Evolutionary conservation across 768 basidiomycete species (phyloP), one percentile per base, ranked within the genome.

Genomic region (Pulveroboletus sp.): DNA sequence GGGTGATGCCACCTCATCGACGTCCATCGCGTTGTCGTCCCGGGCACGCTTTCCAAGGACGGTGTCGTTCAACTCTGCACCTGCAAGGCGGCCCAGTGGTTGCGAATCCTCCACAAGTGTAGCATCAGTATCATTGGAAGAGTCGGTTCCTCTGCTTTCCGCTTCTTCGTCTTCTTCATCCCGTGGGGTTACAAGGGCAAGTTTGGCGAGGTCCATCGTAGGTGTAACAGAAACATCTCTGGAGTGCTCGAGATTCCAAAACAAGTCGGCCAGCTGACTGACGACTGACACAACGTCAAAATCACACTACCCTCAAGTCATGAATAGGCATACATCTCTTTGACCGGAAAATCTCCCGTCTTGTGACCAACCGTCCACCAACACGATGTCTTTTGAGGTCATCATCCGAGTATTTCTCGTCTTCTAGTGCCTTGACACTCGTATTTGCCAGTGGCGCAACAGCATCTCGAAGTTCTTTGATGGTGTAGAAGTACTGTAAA

Each of bases 401-500:
- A 51, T 90, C 89, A 45, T 93, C 89, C 5, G 83, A 80, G 46
- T 86, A 69, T 53, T 87, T 89, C 51, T 83, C 83, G 36, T 86
- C 83, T 33, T 81, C 83, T 13, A 84, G 51, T 0, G 74, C 59
- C 57, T 84, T 84, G 49, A 76, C 49, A 42, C 77, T 79, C 35
- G 76, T 62, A 49, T 79, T 76, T 24, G 76, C 76, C 72, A 84
- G 74, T 17, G 77, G 80, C 28, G 71, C 71, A 8, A 95, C 82
- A 6, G 87, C 83, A 17, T 85, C 83, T 30, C 93, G 79, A 26
- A 96, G 78, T 32, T 93, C 89, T 62, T 81, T 87, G 68, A 96
- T 92, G n/a, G 93, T 95, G 66, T 93, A 95, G 65, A 96, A 94
- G 66, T 95, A 96, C 86, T 95, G 63, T 38, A 60, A 49, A 31